phyloP scores from a whole-genome alignment of 192 early-diverging fungal genomes.

The Linnemannia exigua region DNA sequence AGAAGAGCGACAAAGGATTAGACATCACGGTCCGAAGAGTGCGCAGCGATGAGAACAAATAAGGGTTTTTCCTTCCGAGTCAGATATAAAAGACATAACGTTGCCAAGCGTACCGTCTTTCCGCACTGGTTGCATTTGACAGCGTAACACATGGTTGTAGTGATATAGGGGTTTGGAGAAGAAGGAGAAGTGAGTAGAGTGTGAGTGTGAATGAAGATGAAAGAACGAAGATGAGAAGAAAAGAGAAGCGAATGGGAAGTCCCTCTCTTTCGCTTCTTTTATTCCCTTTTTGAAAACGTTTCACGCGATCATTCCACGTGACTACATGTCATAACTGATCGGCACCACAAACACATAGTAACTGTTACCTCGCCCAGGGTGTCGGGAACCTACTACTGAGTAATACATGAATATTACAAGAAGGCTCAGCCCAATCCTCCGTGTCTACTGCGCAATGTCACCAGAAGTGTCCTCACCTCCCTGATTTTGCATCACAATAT shows the following conservation, averaged over 20 bases:
- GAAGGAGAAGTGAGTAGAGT: neutral
- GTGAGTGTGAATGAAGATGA: neutral
- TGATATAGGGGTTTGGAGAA: neutral
- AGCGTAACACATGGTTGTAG: constrained; percentile 40
- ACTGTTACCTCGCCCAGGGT: neutral
- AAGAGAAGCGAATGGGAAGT: neutral
- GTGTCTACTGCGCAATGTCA: too few relatives aligned
- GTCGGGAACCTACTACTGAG: too few relatives aligned
- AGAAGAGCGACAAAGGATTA: neutral
- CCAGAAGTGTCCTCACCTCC: too few relatives aligned
- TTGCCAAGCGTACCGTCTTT: constrained; percentile 30
- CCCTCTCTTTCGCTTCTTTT: neutral
- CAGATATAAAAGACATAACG: neutral
- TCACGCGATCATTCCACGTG: neutral
- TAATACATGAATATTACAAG: too few relatives aligned
- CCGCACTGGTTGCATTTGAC: constrained; percentile 49
- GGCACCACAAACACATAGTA: neutral
- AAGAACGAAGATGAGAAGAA: neutral
- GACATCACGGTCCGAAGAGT: neutral
- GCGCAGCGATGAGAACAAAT: neutral
- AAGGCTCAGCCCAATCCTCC: too few relatives aligned
- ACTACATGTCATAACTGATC: neutral
- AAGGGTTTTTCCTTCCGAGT: neutral
- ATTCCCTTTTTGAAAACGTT: neutral
- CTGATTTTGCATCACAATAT: too few relatives aligned